These are phyloP conservation scores for Lasiodiplodia sp. DNA, from an alignment of 2,329 filamentous ascomycete genomes.

Conservation along the genomic window DNA sequence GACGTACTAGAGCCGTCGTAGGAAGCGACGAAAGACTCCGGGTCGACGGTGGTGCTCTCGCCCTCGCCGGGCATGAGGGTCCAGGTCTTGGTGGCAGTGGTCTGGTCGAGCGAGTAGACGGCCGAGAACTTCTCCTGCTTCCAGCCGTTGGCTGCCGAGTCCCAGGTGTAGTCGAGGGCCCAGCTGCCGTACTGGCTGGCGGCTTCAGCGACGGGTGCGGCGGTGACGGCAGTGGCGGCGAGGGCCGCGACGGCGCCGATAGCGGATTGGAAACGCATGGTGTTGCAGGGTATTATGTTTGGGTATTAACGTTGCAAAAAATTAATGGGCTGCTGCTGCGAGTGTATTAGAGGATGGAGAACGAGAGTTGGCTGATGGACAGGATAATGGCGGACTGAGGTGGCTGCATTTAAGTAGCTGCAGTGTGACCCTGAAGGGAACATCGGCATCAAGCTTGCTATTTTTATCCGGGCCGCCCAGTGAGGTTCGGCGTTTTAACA, in stretches of 20 bases:
- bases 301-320: not conserved
- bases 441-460: not conserved
- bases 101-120: constrained; percentile 13
- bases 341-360: not conserved
- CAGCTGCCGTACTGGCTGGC: constrained; percentile 22
- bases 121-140: constrained; percentile 10
- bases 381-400: not conserved
- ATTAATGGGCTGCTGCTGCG: not conserved
- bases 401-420: not conserved
- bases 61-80: not conserved
- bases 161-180: constrained; percentile 5
- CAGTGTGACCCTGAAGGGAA: too few relatives aligned
- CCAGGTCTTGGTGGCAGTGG: constrained; percentile 1
- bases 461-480: constrained; percentile 5
- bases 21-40: not conserved
- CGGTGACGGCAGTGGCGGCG: constrained; percentile 4
- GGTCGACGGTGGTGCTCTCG: not conserved
- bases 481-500: constrained; percentile 1
- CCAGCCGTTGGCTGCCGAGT: constrained; percentile 15
- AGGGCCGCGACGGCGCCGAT: constrained; percentile 11
- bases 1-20: constrained; percentile 2
- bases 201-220: constrained; percentile 5
- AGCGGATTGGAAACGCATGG: not conserved
- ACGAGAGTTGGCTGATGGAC: constrained; percentile 7
- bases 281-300: not conserved